phyloP scores from a whole-genome alignment of 495 filamentous ascomycete species.

The Aspergillus ostianus region DNA sequence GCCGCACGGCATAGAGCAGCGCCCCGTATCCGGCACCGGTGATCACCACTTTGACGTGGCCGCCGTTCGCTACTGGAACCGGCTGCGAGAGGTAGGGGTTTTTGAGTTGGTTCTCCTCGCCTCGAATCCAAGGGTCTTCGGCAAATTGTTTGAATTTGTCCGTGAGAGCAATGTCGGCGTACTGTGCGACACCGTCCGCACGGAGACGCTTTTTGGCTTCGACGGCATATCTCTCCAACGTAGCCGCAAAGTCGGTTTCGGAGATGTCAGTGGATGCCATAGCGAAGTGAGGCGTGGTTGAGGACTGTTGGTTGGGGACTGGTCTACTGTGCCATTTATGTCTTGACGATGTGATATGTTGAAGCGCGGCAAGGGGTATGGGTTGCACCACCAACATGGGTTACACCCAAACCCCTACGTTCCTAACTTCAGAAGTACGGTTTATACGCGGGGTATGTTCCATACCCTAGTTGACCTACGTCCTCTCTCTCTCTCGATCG shows the following conservation, averaged over 20 bases:
- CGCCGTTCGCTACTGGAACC: not conserved
- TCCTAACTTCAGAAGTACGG: too few relatives aligned
- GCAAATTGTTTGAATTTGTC: not conserved
- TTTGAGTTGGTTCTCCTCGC: not conserved
- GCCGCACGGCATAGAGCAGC: conserved; percentile 13
- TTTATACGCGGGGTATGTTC: too few relatives aligned
- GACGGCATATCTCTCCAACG: not conserved
- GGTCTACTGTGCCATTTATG: too few relatives aligned
- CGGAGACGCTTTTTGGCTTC: not conserved
- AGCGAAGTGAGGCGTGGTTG: too few relatives aligned
- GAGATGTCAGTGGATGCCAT: too few relatives aligned
- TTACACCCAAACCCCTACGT: too few relatives aligned
- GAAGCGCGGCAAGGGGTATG: too few relatives aligned
- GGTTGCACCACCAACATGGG: too few relatives aligned
- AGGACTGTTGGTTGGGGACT: too few relatives aligned
- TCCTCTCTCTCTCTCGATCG: too few relatives aligned
- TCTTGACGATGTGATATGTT: too few relatives aligned
- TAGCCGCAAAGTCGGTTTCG: not conserved
- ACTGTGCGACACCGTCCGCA: not conserved
- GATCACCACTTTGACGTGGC: conserved; percentile 2
- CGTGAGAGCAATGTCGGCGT: not conserved
- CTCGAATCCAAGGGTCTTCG: not conserved
- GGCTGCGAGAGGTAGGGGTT: not conserved
- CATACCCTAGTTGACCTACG: too few relatives aligned
- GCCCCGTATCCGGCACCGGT: conserved; percentile 17